phyloP scores from a whole-genome alignment of 176 grass and related monocot species.

The Melocanna baccifera region DNA sequence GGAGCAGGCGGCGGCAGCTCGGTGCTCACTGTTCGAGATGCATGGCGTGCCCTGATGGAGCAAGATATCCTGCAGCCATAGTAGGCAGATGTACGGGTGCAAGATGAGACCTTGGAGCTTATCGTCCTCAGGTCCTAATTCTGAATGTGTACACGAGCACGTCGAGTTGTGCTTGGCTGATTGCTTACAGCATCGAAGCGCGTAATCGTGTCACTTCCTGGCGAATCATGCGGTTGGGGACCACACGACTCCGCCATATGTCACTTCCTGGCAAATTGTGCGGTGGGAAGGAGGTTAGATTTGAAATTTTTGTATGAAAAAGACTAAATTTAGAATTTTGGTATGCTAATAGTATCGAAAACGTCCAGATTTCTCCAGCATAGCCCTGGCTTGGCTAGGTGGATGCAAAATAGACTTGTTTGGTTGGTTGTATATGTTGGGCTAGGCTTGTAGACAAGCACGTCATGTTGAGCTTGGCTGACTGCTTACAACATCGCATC shows the following conservation, averaged over 20 bases:
- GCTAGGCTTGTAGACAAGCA: neutral
- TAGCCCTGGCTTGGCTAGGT: too few species aligned
- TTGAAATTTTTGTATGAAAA: too few species aligned
- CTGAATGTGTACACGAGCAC: neutral
- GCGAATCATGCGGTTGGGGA: too few species aligned
- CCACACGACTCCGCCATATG: too few species aligned
- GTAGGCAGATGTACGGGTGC: neutral
- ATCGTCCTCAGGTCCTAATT: neutral
- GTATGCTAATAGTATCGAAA: too few species aligned
- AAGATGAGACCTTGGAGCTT: neutral
- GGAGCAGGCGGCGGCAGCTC: neutral
- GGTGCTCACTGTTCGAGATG: neutral
- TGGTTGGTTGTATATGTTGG: too few species aligned
- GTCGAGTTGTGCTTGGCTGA: neutral
- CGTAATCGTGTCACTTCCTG: too few species aligned
- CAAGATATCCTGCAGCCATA: neutral
- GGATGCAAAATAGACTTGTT: too few species aligned
- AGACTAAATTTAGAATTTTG: too few species aligned
- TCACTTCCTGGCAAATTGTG: too few species aligned
- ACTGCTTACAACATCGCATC: neutral
- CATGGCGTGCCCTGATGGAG: neutral
- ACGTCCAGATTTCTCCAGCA: too few species aligned
- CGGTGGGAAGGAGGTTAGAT: too few species aligned
- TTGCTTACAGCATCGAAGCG: neutral
- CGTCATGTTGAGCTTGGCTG: neutral